Percentiles rank a stretch among this genome's conserved stretches.
phyloP scores from a whole-genome alignment of 2,329 filamentous ascomycete genomes.

The Ceratocystis harringtonii region DNA sequence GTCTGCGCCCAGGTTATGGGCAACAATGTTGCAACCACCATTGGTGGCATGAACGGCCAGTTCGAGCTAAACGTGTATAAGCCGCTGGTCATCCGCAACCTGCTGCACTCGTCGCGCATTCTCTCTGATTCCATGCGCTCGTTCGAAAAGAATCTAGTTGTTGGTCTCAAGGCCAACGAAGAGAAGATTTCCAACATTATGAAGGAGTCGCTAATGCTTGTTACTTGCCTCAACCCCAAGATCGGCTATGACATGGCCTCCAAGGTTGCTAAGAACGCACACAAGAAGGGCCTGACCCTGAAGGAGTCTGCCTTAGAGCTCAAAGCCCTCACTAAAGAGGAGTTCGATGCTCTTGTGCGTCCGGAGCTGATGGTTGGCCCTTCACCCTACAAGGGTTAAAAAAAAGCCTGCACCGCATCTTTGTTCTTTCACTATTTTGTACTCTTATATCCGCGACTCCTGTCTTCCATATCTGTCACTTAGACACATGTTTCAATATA shows the following conservation, averaged over 20 bases:
- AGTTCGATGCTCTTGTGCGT: slow-evolving; percentile 79
- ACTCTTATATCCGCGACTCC: neutral
- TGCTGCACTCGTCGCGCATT: slow-evolving; percentile 81
- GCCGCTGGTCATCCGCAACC: slow-evolving; percentile 86
- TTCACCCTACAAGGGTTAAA: slow-evolving; percentile 42
- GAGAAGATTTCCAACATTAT: slow-evolving; percentile 77
- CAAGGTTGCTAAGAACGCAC: slow-evolving; percentile 95
- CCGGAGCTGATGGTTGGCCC: slow-evolving; percentile 94
- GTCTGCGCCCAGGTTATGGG: slow-evolving; percentile 95
- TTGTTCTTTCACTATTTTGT: slow-evolving; percentile 7
- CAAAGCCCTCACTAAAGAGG: slow-evolving; percentile 70
- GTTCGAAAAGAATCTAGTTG: slow-evolving; percentile 87
- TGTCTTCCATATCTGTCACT: neutral
- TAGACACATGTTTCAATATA: slow-evolving; percentile 6
- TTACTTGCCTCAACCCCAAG: slow-evolving; percentile 93
- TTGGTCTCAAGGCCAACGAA: slow-evolving; percentile 82
- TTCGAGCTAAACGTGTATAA: slow-evolving; percentile 99
- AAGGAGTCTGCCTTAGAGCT: slow-evolving; percentile 92
- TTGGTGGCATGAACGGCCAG: slow-evolving; percentile 93
- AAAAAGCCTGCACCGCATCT: slow-evolving; percentile 19
- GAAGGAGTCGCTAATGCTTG: slow-evolving; percentile 97
- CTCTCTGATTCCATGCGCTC: slow-evolving; percentile 85
- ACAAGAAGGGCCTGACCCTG: slow-evolving; percentile 92
- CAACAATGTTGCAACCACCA: slow-evolving; percentile 84
- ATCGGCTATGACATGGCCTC: slow-evolving; percentile 96